phyloP scores from a whole-genome alignment of 148 eudicot genomes.

The Cornus kousa region DNA sequence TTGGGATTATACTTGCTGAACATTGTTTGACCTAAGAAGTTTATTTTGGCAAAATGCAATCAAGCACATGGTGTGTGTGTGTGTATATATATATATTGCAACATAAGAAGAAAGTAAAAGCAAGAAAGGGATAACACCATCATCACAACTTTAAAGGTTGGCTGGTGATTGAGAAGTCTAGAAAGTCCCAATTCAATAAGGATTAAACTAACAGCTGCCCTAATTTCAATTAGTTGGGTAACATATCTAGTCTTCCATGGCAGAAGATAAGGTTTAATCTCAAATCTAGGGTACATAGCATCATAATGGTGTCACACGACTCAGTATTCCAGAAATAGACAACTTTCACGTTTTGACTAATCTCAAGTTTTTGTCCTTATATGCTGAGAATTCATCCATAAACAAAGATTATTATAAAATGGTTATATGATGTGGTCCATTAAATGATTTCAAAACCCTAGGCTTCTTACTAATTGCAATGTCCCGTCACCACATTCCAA shows the following conservation, averaged over 20 bases:
- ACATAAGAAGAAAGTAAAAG: constrained; percentile 2
- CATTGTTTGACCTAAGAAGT: not conserved
- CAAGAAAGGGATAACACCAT: not conserved
- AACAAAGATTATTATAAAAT: constrained; percentile 4
- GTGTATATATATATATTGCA: too few relatives aligned
- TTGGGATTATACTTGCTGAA: not conserved
- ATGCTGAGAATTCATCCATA: constrained; percentile 5
- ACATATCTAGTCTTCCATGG: not conserved
- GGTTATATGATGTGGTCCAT: constrained; percentile 23
- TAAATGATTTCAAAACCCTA: constrained; percentile 17
- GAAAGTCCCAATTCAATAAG: not conserved
- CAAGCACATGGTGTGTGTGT: not conserved
- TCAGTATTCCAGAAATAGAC: not conserved
- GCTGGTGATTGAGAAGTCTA: not conserved
- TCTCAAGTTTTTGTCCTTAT: constrained; percentile 15
- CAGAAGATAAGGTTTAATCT: not conserved
- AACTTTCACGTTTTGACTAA: constrained; percentile 5
- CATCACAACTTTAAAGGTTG: constrained; percentile 4
- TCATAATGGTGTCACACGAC: not conserved
- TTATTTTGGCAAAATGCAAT: not conserved
- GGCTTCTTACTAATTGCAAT: constrained; percentile 25
- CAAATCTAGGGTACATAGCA: not conserved
- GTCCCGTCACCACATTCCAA: constrained; percentile 36
- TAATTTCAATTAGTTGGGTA: not conserved
- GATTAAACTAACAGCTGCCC: not conserved